Evolutionary conservation across 2,329 filamentous ascomycete species (phyloP), one percentile per base, ranked within the genome.

Genomic region (Penicillium sp.): DNA sequence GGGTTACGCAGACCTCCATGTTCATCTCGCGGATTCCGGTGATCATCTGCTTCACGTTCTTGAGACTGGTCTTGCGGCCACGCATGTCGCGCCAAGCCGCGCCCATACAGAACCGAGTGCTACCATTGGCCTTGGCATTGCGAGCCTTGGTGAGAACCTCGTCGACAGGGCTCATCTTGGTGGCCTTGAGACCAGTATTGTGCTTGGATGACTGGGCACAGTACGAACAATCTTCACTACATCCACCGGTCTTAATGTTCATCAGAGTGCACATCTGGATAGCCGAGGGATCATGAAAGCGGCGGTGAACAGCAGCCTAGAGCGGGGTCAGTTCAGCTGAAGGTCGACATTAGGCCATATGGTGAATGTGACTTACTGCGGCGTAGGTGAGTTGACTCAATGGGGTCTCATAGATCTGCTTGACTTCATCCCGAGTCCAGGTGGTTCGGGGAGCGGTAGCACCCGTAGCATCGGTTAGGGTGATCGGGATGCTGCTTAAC

Each of bases 171-270:
- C 84, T 84, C 64, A 94, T 81, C 60, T 87, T 87, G 54, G 85
- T 87, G 10, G 89, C 86, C 64, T 87, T 80, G 29, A 95, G 77
- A 7, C 88, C 87, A 4, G 89, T 83, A 58, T 76, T 70, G 77
- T 95, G 85, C 24, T 87, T 84, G 6, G 87, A 88, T 4, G 88
- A 90, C 70, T 95, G 88, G 2, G 88, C 87, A 69, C 88, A 95
- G 79, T 95, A 95, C 22, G 85, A 88, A 73, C 89, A 95, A 70
- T 95, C 89, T 69, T 95, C 89, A 60, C 82, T 88, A 72, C 89
- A 95, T 42, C 89, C 89, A 48, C 89, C 89, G 8, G 88, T 94
- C 68, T 95, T 95, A 75, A 95, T 95, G 76, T 94, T 95, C 87
- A 95, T 94, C 51, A 95, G 77, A 0, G 89, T 95, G 74, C 89